These are phyloP conservation scores for Phytophthora pinifolia DNA, from an alignment of 352 stramenopile genomes.

Conservation along the genomic window DNA sequence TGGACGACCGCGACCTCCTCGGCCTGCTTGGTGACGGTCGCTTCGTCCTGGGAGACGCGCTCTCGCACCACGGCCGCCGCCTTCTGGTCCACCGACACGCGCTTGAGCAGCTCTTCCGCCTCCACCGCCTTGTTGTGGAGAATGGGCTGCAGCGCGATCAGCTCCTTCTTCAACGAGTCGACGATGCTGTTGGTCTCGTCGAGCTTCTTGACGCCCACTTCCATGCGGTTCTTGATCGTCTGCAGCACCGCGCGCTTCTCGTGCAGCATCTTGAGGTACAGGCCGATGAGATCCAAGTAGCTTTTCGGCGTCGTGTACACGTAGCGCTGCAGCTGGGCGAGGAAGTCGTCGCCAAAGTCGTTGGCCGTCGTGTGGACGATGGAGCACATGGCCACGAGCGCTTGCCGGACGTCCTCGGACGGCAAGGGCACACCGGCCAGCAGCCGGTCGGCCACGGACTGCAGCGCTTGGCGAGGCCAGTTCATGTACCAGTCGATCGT, in stretches of 20 bases:
- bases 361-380: conserved; percentile 93
- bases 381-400: conserved; percentile 91
- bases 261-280: conserved; percentile 93
- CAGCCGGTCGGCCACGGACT: conserved; percentile 90
- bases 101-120: conserved; percentile 90
- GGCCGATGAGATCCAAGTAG: conserved; percentile 95
- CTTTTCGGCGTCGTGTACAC: conserved; percentile 97
- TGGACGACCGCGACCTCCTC: conserved; percentile 91
- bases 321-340: conserved; percentile 85
- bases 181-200: conserved; percentile 95
- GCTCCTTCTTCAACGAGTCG: conserved; percentile 90
- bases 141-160: conserved; percentile 92
- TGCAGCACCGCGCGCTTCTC: conserved; percentile 84
- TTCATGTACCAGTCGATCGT: conserved; percentile 97
- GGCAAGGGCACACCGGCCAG: conserved; percentile 82
- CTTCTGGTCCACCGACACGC: conserved; percentile 92
- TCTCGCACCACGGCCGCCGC: conserved; percentile 89
- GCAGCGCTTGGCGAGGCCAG: conserved; percentile 91
- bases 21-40: conserved; percentile 89
- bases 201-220: conserved; percentile 92
- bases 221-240: conserved; percentile 88
- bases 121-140: conserved; percentile 90
- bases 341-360: conserved; percentile 87
- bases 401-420: conserved; percentile 62
- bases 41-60: conserved; percentile 90